phyloP scores from a whole-genome alignment of 352 stramenopile species.

The Phytophthora pisi region DNA sequence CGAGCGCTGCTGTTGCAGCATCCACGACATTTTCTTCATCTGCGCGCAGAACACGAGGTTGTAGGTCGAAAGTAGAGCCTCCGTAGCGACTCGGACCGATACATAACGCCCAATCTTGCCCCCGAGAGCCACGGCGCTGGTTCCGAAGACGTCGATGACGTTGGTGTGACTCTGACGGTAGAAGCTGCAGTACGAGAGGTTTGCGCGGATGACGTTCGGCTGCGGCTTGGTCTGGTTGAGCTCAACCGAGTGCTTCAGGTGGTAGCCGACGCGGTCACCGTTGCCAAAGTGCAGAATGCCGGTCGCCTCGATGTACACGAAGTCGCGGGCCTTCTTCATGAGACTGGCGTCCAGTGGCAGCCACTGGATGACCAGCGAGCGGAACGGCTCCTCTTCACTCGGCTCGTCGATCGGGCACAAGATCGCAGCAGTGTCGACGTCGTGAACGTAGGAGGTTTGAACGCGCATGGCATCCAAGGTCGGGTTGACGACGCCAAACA shows the following conservation, averaged over 20 bases:
- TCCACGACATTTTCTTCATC: slow-evolving; percentile 40
- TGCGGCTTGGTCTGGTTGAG: slow-evolving; percentile 16
- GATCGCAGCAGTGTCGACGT: slow-evolving; percentile 30
- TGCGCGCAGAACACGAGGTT: slow-evolving; percentile 35
- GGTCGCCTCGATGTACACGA: slow-evolving; percentile 43
- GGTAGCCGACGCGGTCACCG: slow-evolving; percentile 35
- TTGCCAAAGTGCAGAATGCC: slow-evolving; percentile 24
- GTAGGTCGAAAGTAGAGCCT: slow-evolving; percentile 15
- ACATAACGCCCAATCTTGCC: slow-evolving; percentile 11
- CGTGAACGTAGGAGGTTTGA: slow-evolving; percentile 41
- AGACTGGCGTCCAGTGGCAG: slow-evolving; percentile 38
- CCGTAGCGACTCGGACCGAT: not conserved
- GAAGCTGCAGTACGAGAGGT: slow-evolving; percentile 49
- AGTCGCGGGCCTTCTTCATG: slow-evolving; percentile 45
- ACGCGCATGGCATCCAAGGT: slow-evolving; percentile 35
- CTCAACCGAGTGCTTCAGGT: slow-evolving; percentile 27
- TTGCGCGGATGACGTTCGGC: slow-evolving; percentile 48
- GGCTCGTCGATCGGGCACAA: slow-evolving; percentile 33
- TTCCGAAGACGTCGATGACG: slow-evolving; percentile 48
- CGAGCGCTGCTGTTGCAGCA: slow-evolving; percentile 12
- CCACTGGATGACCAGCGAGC: slow-evolving; percentile 41
- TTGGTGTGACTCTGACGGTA: slow-evolving; percentile 51
- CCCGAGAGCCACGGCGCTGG: slow-evolving; percentile 27
- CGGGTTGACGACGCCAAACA: slow-evolving; percentile 40
- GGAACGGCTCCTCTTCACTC: slow-evolving; percentile 25